phyloP scores from a whole-genome alignment of 78 protist species.

The Guillardia theta region DNA sequence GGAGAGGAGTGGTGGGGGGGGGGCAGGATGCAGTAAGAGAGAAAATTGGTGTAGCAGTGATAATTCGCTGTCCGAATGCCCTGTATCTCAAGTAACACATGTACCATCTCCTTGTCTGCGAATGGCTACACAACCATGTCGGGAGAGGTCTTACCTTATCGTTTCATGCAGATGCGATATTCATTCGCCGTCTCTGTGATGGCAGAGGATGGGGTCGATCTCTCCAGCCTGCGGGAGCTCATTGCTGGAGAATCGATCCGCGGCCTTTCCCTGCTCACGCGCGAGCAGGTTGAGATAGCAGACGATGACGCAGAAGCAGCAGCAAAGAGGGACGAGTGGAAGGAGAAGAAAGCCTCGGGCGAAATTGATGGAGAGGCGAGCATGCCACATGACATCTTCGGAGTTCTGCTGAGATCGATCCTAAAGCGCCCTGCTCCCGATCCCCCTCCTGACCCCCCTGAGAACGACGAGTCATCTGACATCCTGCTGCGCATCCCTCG shows the following conservation, averaged over 20 bases:
- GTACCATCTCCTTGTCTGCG: too few relatives aligned
- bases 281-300: neutral
- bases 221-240: neutral
- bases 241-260: neutral
- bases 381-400: neutral
- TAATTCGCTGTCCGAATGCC: too few relatives aligned
- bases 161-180: too few relatives aligned
- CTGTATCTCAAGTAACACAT: too few relatives aligned
- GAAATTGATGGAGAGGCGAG: neutral
- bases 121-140: too few relatives aligned
- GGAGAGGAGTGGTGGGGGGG: too few relatives aligned
- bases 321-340: neutral
- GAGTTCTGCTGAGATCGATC: neutral
- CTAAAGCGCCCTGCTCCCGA: neutral
- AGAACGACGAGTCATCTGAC: neutral
- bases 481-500: neutral
- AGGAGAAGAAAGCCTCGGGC: too few relatives aligned
- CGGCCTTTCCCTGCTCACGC: neutral
- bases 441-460: neutral
- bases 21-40: too few relatives aligned
- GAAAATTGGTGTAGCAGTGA: too few relatives aligned
- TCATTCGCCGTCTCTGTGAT: neutral
- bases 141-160: too few relatives aligned
- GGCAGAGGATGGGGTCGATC: neutral
- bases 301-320: neutral